Conservation (phyloP, 1,284 basidiomycete species). For the Ceraceosorus bombacis region DNA sequence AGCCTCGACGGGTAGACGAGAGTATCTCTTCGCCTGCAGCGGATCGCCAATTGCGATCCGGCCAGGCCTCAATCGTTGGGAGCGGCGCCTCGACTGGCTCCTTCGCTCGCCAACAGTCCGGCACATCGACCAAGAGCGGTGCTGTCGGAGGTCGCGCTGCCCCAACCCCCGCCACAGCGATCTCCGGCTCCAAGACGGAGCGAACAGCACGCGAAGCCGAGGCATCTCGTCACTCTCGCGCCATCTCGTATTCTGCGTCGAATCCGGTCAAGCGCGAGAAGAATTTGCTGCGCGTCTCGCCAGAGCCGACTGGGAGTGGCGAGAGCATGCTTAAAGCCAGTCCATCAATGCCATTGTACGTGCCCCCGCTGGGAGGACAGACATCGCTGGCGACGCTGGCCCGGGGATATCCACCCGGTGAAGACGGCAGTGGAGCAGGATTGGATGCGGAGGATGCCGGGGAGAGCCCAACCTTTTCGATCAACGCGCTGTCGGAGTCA, state of each 20-base stretch:
- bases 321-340: background rate
- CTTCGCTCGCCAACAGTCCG: background rate
- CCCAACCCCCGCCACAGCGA: background rate
- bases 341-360: constrained; percentile 4
- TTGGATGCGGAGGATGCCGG: constrained; percentile 16
- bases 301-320: no score
- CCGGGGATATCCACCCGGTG: constrained; percentile 16
- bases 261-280: background rate
- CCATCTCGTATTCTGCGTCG: constrained; percentile 36
- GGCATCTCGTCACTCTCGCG: constrained; percentile 30
- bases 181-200: constrained; percentile 13
- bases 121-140: background rate
- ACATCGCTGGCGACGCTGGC: constrained; percentile 21
- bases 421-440: constrained; percentile 10
- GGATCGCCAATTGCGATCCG: background rate
- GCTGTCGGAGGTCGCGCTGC: background rate
- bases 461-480: constrained; percentile 30
- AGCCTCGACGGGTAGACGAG: background rate
- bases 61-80: background rate
- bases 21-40: background rate
- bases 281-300: background rate
- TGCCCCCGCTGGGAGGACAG: constrained; percentile 15
- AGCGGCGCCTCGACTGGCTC: background rate
- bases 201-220: constrained; percentile 7
- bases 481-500: constrained; percentile 33